Percentiles rank a stretch among this genome's conserved stretches.
Conservation (phyloP, 495 filamentous ascomycete genomes). For the Xylaria nigripes region DNA sequence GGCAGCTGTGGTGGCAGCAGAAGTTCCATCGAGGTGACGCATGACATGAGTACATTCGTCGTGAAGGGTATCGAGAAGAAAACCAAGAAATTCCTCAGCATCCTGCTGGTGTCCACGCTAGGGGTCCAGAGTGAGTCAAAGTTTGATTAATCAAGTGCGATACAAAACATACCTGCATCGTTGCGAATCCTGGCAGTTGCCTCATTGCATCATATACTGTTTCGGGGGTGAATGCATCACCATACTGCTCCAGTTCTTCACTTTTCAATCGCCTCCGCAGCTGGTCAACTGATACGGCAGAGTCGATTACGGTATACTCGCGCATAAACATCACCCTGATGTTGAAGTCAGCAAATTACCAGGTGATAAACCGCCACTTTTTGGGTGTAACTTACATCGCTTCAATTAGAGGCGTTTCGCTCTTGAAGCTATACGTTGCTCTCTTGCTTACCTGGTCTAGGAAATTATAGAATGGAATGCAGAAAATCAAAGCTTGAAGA, state of each 20-base stretch:
- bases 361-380: not conserved
- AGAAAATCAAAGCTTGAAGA: constrained; percentile 87
- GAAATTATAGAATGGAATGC: constrained; percentile 89
- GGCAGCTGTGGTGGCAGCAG: constrained; percentile 32
- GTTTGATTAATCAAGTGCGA: not conserved
- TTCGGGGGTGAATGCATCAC: constrained; percentile 85
- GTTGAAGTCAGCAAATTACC: constrained; percentile 13
- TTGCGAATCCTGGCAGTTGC: constrained; percentile 75
- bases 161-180: constrained; percentile 64
- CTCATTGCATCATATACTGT: constrained; percentile 92
- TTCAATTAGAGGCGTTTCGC: constrained; percentile 87
- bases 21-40: constrained; percentile 39
- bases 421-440: constrained; percentile 85
- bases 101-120: constrained; percentile 95
- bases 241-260: constrained; percentile 80
- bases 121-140: constrained; percentile 22
- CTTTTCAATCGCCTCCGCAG: constrained; percentile 65
- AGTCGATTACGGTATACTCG: constrained; percentile 81
- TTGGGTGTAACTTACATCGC: constrained; percentile 62
- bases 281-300: constrained; percentile 64
- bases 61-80: constrained; percentile 84
- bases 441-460: constrained; percentile 78
- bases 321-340: constrained; percentile 88
- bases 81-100: constrained; percentile 94
- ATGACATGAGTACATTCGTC: constrained; percentile 82